A percentile compares a stretch with the other conserved stretches of the same genome.
Evolutionary conservation across 176 grass and related monocot genomes (phyloP).

Genomic region (Aegilops longissima): DNA sequence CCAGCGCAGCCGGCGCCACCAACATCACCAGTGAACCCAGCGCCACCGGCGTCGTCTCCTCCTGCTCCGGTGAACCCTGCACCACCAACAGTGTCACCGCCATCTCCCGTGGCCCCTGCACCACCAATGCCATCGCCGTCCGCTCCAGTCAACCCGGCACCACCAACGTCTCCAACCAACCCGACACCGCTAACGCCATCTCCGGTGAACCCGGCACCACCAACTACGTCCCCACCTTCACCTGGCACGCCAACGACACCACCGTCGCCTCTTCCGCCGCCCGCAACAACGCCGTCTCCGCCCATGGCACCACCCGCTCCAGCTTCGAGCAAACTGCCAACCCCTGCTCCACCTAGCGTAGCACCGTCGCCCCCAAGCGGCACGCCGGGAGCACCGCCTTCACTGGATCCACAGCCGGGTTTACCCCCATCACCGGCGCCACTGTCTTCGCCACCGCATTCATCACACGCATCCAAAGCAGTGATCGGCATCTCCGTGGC

Average conservation of each 20-base stretch:
- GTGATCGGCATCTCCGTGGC: conserved; percentile 42
- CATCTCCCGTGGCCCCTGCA: not conserved
- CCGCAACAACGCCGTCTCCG: not conserved
- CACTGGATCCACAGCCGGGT: not conserved
- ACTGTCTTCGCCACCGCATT: not conserved
- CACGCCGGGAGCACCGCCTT: not conserved
- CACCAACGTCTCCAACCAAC: not conserved
- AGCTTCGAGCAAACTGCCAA: not conserved
- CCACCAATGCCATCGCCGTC: not conserved
- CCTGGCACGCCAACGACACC: not conserved
- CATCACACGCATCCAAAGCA: not conserved
- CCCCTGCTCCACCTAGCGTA: not conserved
- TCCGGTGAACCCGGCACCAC: not conserved
- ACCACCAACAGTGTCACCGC: not conserved
- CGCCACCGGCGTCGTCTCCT: not conserved
- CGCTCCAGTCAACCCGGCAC: not conserved
- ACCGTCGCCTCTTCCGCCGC: not conserved
- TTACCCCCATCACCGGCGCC: not conserved
- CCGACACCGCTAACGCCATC: not conserved
- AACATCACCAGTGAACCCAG: not conserved
- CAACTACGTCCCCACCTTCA: not conserved
- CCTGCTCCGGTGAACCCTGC: not conserved
- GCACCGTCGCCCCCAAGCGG: not conserved
- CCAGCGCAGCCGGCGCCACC: not conserved
- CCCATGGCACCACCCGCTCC: not conserved